Evolutionary conservation across 1,284 basidiomycete genomes (phyloP).

Genomic region (Cutaneotrichosporon cyanovorans): DNA sequence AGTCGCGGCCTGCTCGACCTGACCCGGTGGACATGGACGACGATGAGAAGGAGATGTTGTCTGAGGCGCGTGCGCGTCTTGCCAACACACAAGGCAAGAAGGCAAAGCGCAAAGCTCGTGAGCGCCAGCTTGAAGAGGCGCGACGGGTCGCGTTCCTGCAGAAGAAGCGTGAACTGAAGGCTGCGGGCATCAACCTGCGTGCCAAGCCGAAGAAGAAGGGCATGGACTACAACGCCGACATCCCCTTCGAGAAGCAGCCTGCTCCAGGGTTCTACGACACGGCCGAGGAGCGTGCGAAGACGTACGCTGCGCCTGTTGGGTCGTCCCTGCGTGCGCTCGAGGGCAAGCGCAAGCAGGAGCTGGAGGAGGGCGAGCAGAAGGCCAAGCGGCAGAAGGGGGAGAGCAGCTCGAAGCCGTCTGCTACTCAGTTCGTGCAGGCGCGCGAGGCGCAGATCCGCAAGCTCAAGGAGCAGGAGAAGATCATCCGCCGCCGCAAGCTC

Average conservation of each 20-base stretch:
- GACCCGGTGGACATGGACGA: constrained; percentile 99
- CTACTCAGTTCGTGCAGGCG: constrained; percentile 85
- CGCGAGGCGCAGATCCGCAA: constrained; percentile 96
- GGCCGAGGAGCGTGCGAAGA: constrained; percentile 84
- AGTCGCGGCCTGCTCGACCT: constrained; percentile 93
- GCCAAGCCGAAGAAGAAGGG: constrained; percentile 90
- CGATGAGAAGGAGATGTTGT: constrained; percentile 99
- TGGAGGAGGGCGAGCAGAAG: constrained; percentile 79
- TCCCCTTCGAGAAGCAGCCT: constrained; percentile 96
- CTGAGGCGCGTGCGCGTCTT: constrained; percentile 92
- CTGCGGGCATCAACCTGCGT: constrained; percentile 81
- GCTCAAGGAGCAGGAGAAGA: constrained; percentile 92
- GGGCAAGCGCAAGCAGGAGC: constrained; percentile 69
- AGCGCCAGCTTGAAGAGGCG: constrained; percentile 93
- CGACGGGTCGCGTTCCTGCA: constrained; percentile 88
- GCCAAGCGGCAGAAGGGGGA: constrained; percentile 61
- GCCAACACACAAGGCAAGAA: constrained; percentile 99
- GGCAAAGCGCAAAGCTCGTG: constrained; percentile 95
- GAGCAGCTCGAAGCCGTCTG: constrained; percentile 49
- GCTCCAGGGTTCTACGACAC: constrained; percentile 96
- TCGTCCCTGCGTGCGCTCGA: constrained; percentile 81
- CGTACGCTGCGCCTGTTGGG: constrained; percentile 80
- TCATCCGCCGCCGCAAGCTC: constrained; percentile 78
- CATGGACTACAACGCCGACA: constrained; percentile 99
- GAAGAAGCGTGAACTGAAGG: constrained; percentile 96